Conservation (phyloP, 1,284 basidiomycete genomes). For the Rhodofomes roseus region DNA sequence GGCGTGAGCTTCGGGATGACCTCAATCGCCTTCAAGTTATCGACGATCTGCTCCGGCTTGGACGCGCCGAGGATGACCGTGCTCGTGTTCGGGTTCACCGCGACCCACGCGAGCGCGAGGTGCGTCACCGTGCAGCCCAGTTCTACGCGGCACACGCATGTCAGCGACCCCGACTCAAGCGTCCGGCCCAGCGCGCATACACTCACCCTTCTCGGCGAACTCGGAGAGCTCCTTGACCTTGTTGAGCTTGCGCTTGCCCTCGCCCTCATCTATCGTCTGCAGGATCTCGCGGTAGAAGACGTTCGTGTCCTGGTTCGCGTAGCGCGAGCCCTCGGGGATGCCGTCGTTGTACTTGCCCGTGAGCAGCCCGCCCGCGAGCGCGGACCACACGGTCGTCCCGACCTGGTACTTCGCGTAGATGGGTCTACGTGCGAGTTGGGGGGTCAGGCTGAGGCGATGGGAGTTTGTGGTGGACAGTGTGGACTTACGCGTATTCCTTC, state of each 20-base stretch:
- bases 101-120: conserved; percentile 72
- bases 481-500: conserved; percentile 66
- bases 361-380: conserved; percentile 68
- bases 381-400: conserved; percentile 73
- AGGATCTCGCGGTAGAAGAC: conserved; percentile 46
- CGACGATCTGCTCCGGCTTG: conserved; percentile 55
- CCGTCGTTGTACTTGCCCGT: conserved; percentile 63
- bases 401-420: conserved; percentile 60
- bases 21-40: conserved; percentile 71
- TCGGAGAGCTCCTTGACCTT: conserved; percentile 68
- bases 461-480: background rate
- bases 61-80: conserved; percentile 60
- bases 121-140: conserved; percentile 54
- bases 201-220: conserved; percentile 52
- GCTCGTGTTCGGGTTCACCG: conserved; percentile 54
- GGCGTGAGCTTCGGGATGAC: conserved; percentile 67
- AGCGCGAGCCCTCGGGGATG: conserved; percentile 61
- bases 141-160: conserved; percentile 28
- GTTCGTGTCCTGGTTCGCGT: conserved; percentile 48
- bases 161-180: background rate
- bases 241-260: conserved; percentile 62
- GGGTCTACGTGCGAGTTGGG: conserved; percentile 32
- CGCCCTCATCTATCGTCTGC: conserved; percentile 41
- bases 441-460: background rate
- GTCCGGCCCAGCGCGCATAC: background rate